Evolutionary conservation across 257 asterid species (phyloP).

Genomic region (Schizonepeta tenuifolia): DNA sequence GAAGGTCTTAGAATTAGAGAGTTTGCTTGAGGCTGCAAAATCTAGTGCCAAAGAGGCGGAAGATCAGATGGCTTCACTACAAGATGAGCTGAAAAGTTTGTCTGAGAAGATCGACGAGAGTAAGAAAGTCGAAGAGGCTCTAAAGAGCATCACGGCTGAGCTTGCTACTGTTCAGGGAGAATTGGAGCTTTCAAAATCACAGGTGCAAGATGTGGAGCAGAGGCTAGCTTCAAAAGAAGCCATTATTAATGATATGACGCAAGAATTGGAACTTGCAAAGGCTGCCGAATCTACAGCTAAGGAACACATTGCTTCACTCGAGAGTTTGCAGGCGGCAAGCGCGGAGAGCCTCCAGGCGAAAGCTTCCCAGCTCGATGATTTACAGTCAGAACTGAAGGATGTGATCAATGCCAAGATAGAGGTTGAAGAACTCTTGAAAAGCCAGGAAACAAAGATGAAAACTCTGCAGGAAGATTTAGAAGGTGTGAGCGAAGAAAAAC

Average conservation of each 20-base stretch:
- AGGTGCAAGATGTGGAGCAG: conserved; percentile 58
- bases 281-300: conserved; percentile 62
- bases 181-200: conserved; percentile 67
- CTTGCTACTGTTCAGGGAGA: conserved; percentile 66
- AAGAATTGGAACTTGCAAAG: conserved; percentile 55
- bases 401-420: conserved; percentile 51
- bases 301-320: conserved; percentile 60
- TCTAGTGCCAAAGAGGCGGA: conserved; percentile 61
- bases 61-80: conserved; percentile 61
- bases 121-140: conserved; percentile 70
- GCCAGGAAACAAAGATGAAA: conserved; percentile 52
- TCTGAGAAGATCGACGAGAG: conserved; percentile 58
- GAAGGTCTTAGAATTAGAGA: conserved; percentile 69
- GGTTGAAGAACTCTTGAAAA: conserved; percentile 47
- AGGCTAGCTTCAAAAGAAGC: conserved; percentile 75
- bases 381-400: conserved; percentile 58
- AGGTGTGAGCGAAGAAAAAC: conserved; percentile 55
- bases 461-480: conserved; percentile 54
- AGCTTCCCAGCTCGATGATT: conserved; percentile 56
- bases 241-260: conserved; percentile 49
- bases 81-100: conserved; percentile 59
- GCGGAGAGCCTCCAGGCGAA: conserved; percentile 51
- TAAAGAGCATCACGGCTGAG: conserved; percentile 50
- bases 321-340: conserved; percentile 47
- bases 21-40: conserved; percentile 67